Conservation (phyloP, 2,329 filamentous ascomycete genomes). For the Pseudogymnoascus sp. region DNA sequence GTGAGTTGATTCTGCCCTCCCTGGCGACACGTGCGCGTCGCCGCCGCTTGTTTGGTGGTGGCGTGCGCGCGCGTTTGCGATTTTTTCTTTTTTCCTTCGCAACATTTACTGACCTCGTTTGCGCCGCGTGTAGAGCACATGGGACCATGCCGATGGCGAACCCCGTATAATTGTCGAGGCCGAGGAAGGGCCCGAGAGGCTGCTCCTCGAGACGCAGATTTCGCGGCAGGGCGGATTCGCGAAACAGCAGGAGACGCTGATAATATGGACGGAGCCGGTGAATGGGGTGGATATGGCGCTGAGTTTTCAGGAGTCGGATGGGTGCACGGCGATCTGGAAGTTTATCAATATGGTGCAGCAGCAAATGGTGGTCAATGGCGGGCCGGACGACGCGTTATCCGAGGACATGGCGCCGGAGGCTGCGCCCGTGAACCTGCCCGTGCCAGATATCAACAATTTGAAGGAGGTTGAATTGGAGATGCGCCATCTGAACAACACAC, state of each 20-base stretch:
- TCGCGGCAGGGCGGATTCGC: constrained; percentile 93
- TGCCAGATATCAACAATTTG: constrained; percentile 74
- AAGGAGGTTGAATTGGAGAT: constrained; percentile 79
- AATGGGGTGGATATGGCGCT: constrained; percentile 93
- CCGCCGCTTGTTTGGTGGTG: constrained; percentile 4
- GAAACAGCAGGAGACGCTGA: constrained; percentile 97
- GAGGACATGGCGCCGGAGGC: constrained; percentile 75
- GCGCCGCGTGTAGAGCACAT: constrained; percentile 33
- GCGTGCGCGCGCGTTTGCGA: constrained; percentile 8
- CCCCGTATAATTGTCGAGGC: constrained; percentile 85
- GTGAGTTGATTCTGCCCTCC: background rate
- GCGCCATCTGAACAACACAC: constrained; percentile 66
- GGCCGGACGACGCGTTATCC: constrained; percentile 76
- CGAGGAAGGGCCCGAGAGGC: constrained; percentile 78
- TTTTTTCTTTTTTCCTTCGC: constrained; percentile 14
- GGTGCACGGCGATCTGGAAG: constrained; percentile 89
- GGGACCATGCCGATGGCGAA: constrained; percentile 44
- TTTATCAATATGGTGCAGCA: constrained; percentile 84
- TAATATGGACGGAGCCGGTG: constrained; percentile 86
- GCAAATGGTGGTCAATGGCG: constrained; percentile 55
- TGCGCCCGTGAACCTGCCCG: constrained; percentile 65
- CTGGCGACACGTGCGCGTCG: constrained; percentile 3
- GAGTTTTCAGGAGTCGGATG: constrained; percentile 95
- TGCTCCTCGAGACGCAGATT: constrained; percentile 82
- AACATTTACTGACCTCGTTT: constrained; percentile 25